Evolutionary conservation across 1,139 yeast genomes (phyloP).

Genomic region (Debaryomyces subglobosus): DNA sequence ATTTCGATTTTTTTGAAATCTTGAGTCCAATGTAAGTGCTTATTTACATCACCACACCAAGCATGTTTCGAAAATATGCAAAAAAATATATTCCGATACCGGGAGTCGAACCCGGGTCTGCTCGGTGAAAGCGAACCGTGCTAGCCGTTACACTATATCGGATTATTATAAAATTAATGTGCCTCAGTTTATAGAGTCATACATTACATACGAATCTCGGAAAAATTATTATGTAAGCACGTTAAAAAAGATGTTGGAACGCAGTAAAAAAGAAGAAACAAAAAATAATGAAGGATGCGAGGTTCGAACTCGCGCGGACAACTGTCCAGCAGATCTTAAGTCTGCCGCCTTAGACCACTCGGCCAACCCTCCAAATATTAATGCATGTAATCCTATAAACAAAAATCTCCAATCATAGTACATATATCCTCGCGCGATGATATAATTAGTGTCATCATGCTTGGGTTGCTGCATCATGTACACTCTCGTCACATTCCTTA

Average conservation of each 20-base stretch:
- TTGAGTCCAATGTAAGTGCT: not conserved
- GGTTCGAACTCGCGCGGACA: slow-evolving; percentile 85
- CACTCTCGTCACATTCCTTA: not conserved
- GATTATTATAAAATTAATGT: slow-evolving; percentile 24
- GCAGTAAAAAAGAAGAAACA: slow-evolving; percentile 1
- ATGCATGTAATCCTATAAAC: not conserved
- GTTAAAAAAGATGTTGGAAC: not conserved
- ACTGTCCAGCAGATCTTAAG: slow-evolving; percentile 56
- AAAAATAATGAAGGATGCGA: slow-evolving; percentile 70
- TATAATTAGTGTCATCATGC: not conserved
- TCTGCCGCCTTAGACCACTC: slow-evolving; percentile 61
- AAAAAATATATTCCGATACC: slow-evolving; percentile 61
- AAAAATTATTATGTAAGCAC: no score
- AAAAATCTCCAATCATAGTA: not conserved
- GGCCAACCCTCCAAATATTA: slow-evolving; percentile 50
- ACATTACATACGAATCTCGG: no score
- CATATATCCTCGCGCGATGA: not conserved
- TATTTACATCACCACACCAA: no score
- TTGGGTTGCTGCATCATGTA: not conserved
- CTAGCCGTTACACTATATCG: slow-evolving; percentile 83
- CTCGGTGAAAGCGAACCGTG: slow-evolving; percentile 85
- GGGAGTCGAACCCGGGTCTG: slow-evolving; percentile 85
- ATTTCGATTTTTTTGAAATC: not conserved
- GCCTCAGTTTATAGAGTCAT: no score
- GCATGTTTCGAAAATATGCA: no score